Base-by-base conservation (phyloP, 2,329 filamentous ascomycete genomes). In the Eutypella sp. region DNA sequence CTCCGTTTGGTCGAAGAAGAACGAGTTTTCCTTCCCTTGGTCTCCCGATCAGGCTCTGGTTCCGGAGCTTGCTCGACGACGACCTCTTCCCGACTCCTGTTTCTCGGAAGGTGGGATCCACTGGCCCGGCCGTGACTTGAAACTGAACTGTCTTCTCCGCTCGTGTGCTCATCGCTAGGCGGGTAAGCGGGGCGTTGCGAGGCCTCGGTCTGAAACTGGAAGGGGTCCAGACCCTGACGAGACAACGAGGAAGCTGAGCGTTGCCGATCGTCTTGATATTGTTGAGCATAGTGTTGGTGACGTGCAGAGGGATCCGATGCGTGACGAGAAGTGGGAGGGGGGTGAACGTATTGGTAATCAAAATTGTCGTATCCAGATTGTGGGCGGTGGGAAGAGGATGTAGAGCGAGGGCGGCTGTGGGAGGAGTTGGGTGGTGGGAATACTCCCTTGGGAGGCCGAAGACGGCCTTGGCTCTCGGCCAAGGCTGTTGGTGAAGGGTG, bases 191-290 rank as follows among this genome's bases (percentile, higher is more conserved):
- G 61, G 25, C 67, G 70, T 2, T 3, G 31, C 29, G 73, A 58
- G 11, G 70, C 73, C 19, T 63, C 65, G 4, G 71, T 74, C 62
- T 79, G 75, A 57, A 73, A 81, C 49, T 71, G 69, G 48, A 81
- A 80, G 4, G 77, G 76, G 47, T 81, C 72, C 13, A 51, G 52
- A 31, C 49, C 45, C 18, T 59, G 57, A 11, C 52, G 55, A 27
- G 57, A 58, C 18, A 61, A 58, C 18, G 58, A 58, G 15, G 60
- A 56, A n/a, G n/a, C n/a, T 11, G 62, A 59, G n/a, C 61, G 53
- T 19, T 55, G 51, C 56, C 60, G 60, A 19, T 60, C 56, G 16
- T 70, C 67, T 19, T 65, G 65, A 15, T 58, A 57, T 9, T 57
- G 55, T 18, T 54, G 48, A 34, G 60, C 19, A 59, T 18, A 61